Percentiles rank a stretch among this genome's conserved stretches.
phyloP scores from a whole-genome alignment of 495 filamentous ascomycete genomes.

The Recurvomyces mirabilis region DNA sequence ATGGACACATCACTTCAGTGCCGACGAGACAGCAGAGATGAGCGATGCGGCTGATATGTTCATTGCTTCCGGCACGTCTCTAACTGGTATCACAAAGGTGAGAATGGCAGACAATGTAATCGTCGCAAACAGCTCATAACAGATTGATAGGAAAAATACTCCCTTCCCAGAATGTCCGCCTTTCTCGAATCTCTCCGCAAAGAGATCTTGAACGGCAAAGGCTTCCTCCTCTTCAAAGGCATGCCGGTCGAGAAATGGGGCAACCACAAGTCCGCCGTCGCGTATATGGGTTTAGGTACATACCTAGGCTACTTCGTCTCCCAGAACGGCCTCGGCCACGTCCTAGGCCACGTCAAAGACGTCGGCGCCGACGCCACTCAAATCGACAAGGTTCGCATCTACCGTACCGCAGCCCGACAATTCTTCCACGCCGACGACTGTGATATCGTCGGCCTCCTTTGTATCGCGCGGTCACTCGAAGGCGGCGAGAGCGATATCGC shows the following conservation, averaged over 20 bases:
- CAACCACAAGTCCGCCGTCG: constrained; percentile 64
- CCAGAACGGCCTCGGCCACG: constrained; percentile 76
- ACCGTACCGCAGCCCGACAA: constrained; percentile 73
- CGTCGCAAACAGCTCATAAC: too few relatives aligned
- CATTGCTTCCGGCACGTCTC: constrained; percentile 44
- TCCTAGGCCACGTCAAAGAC: constrained; percentile 84
- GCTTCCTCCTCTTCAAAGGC: constrained; percentile 76
- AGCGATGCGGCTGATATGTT: constrained; percentile 58
- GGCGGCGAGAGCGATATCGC: constrained; percentile 79
- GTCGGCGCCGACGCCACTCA: constrained; percentile 69
- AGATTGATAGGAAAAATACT: constrained; percentile 46
- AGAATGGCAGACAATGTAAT: too few relatives aligned
- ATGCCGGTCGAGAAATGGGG: constrained; percentile 69
- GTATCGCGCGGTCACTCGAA: constrained; percentile 61
- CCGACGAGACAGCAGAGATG: constrained; percentile 58
- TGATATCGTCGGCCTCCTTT: constrained; percentile 77
- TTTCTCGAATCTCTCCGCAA: constrained; percentile 48
- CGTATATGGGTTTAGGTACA: constrained; percentile 81
- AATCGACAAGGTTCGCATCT: constrained; percentile 78
- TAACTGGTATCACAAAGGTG: constrained; percentile 71
- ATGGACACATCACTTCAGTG: constrained; percentile 63
- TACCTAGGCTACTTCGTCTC: constrained; percentile 77
- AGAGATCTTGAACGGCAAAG: constrained; percentile 71
- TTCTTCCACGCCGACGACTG: constrained; percentile 75
- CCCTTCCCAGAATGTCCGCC: constrained; percentile 47